Conservation (phyloP, 208 protist genomes). For the Wallacemonas sp. region DNA sequence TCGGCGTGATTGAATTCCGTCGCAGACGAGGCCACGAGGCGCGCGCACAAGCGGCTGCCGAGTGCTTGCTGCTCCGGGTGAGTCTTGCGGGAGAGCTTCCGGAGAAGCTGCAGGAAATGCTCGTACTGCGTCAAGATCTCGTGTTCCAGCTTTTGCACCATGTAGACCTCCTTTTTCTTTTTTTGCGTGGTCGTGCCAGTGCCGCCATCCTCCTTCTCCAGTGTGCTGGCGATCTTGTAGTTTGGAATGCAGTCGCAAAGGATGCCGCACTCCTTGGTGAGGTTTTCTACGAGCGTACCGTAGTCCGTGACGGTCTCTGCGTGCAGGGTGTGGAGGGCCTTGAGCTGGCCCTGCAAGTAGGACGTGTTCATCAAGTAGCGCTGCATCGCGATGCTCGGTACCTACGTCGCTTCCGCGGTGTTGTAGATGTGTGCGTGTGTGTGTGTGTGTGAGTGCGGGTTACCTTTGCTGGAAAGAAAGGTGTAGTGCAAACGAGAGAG, state of each 20-base stretch:
- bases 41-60: constrained; percentile 85
- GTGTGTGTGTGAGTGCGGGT: not conserved
- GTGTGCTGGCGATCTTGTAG: constrained; percentile 85
- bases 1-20: constrained; percentile 90
- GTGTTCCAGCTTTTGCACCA: constrained; percentile 88
- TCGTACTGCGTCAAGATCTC: constrained; percentile 91
- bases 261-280: constrained; percentile 86
- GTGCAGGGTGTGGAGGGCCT: constrained; percentile 78
- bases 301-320: constrained; percentile 81
- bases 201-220: constrained; percentile 82
- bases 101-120: constrained; percentile 91
- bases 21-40: constrained; percentile 73
- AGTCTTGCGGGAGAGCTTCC: constrained; percentile 77
- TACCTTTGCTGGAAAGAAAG: too few relatives aligned
- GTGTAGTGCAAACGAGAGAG: too few relatives aligned
- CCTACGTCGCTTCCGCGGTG: too few relatives aligned
- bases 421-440: not conserved
- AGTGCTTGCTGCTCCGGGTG: constrained; percentile 93
- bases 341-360: constrained; percentile 84
- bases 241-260: constrained; percentile 86
- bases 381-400: constrained; percentile 79
- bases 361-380: constrained; percentile 94
- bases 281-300: constrained; percentile 81
- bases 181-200: constrained; percentile 35
- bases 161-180: constrained; percentile 92